Percentiles rank a stretch among this genome's conserved stretches.
These are phyloP conservation scores for Clonostachys solani DNA, from an alignment of 2,329 filamentous ascomycete genomes.

Conservation along the genomic window DNA sequence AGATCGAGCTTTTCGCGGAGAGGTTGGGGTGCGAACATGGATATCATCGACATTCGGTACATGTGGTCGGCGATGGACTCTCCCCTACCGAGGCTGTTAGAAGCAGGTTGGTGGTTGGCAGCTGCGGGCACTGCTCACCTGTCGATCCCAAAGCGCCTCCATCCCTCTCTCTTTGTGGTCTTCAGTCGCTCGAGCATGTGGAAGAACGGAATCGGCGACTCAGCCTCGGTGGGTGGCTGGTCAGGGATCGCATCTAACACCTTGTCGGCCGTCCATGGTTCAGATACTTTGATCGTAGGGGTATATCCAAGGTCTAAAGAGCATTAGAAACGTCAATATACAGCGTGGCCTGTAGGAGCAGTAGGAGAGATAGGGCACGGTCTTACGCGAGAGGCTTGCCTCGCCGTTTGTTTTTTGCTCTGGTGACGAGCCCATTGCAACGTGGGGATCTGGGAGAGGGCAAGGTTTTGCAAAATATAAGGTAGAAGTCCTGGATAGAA, in stretches of 20 bases:
- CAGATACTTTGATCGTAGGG: constrained; percentile 31
- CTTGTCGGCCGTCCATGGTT: constrained; percentile 51
- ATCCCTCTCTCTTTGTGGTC: constrained; percentile 94
- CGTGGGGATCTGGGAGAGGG: no score
- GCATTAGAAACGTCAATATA: not conserved
- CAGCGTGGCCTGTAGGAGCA: no score
- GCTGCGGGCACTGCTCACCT: constrained; percentile 19
- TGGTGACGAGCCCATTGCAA: constrained; percentile 1
- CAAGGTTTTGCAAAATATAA: not conserved
- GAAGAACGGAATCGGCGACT: constrained; percentile 85
- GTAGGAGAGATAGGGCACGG: no score
- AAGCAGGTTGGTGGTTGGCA: not conserved
- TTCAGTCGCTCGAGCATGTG: constrained; percentile 92
- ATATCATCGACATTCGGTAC: constrained; percentile 98
- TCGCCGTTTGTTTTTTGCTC: not conserved
- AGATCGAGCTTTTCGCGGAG: constrained; percentile 72
- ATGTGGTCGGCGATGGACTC: constrained; percentile 98
- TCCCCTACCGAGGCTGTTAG: constrained; percentile 40
- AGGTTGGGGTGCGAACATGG: constrained; percentile 79
- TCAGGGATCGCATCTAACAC: constrained; percentile 66
- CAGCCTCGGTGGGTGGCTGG: constrained; percentile 55
- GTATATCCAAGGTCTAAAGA: constrained; percentile 24
- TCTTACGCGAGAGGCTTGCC: not conserved
- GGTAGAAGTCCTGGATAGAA: not conserved
- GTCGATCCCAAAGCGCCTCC: constrained; percentile 79